Percentiles rank a stretch among this genome's conserved stretches.
Evolutionary conservation across 1,284 basidiomycete genomes (phyloP).

Genomic region (Cryptococcus sp.): DNA sequence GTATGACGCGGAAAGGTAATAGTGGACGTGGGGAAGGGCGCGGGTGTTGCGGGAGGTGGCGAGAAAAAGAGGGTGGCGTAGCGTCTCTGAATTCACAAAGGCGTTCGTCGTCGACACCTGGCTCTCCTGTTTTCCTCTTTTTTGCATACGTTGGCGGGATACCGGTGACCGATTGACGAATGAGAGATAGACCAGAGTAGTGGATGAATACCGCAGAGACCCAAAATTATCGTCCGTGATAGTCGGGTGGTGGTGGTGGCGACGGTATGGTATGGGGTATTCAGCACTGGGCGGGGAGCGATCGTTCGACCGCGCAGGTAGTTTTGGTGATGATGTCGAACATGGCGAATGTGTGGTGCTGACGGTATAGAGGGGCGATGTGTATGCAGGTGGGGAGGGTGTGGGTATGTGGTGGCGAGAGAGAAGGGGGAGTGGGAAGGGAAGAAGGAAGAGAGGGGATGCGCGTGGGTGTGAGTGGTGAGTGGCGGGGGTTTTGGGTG

Average conservation of each 20-base stretch:
- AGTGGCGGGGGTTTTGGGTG: too few relatives aligned
- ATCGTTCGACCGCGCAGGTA: constrained; percentile 9
- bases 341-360: constrained; percentile 7
- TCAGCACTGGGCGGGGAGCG: constrained; percentile 12
- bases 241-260: background rate
- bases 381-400: background rate
- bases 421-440: background rate
- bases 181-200: background rate
- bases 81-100: background rate
- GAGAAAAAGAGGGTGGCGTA: background rate
- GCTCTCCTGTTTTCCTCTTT: background rate
- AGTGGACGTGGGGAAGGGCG: background rate
- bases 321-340: constrained; percentile 3
- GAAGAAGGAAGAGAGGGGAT: too few relatives aligned
- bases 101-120: background rate
- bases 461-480: too few relatives aligned
- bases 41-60: background rate
- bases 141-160: background rate
- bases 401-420: background rate
- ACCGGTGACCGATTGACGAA: background rate
- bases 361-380: constrained; percentile 16
- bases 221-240: background rate
- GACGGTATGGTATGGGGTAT: background rate
- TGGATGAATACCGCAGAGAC: background rate
- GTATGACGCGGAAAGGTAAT: background rate